Base-by-base conservation (phyloP, 768 basidiomycete species). In the Lentinula lateritia region DNA sequence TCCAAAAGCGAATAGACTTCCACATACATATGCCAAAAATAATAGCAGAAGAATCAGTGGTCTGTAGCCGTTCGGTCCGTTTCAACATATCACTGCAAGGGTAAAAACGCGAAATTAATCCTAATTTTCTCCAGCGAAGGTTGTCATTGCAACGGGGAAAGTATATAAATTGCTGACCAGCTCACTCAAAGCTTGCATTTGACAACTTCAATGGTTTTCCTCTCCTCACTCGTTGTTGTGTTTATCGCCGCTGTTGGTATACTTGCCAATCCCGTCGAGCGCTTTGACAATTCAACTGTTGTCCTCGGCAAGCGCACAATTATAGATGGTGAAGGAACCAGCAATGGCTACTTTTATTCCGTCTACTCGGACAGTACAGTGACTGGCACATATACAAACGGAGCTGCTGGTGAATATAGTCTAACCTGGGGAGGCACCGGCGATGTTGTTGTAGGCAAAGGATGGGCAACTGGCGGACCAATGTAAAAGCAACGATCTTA, bases 371-470 rank as follows among this genome's bases (percentile, higher is more conserved):
- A 77, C 52, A 67, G 69, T 54, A 65, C 64, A 6, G 66, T 63
- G 32, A 67, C 62, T n/a, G 72, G 67, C 10, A 73, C 70, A 60
- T 75, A 74, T 68, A 72, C 71, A 52, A 73, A 73, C 62, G 66
- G 65, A 7, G 36, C 28, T 58, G 68, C 62, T 46, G 74, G 74
- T 13, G 55, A 69, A 53, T 77, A 76, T 66, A 68, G 63, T 57
- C 60, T 78, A 36, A 66, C 64, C 23, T 74, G 75, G 75, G 64
- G 67, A 5, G 67, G 67, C 63, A 62, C 63, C 48, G 75, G 71
- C 45, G 74, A 77, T 66, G 66, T 76, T 41, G 75, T 77, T n/a
- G 77, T 69, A 54, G 77, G 77, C 41, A 73, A 75, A 61, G 50
- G 34, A 32, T 58, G 57, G 57, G 43, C 43, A 10, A 42, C 57